Base-by-base conservation (phyloP, 805 yeast species). In the Barnettozyma californica region DNA sequence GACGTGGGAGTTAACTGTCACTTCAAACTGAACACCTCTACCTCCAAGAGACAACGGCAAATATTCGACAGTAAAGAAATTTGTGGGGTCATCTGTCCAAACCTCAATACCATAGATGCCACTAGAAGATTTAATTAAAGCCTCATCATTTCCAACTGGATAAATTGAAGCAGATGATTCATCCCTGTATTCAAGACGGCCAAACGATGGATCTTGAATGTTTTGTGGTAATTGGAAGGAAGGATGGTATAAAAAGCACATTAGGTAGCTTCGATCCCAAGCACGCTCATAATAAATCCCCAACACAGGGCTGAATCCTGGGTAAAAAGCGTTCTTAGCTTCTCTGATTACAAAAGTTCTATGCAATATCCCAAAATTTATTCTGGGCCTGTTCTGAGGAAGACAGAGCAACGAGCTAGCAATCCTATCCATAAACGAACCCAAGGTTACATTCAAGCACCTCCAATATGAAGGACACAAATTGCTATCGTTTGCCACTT, bases 361-460 rank as follows among this genome's bases (percentile, higher is more conserved):
- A 64, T 90, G 86, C 74, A 89, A 78, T 50, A 83, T 79, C 19
- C 81, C 72, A 62, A 91, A 94, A 49, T 86, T 96, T 49, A 18
- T 98, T 98, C 54, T 75, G 71, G 13, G 83, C 25, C 25, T 23
- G 25, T 23, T 86, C 65, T 90, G 94, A 67, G 92, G 98, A 1
- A 98, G 97, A 54, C 92, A 86, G 0, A 97, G 96, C 37, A 92
- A 70, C 26, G 80, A 69, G 64, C 92, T 98, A 1, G 99, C 98
- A 45, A 92, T 84, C 63, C 92, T 98, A 65, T 92, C 98, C 84
- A 91, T 75, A 58, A 90, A 91, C 0, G 98, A 97, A 41, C 99
- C 98, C 57, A 87, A 62, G 1, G 97, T 87, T 34, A 92, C 76
- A 50, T 86, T 84, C 41, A 86, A 67, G 59, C 95, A 86, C 66